Conservation (phyloP, 306 rosid species). For the Neltuma alba region DNA sequence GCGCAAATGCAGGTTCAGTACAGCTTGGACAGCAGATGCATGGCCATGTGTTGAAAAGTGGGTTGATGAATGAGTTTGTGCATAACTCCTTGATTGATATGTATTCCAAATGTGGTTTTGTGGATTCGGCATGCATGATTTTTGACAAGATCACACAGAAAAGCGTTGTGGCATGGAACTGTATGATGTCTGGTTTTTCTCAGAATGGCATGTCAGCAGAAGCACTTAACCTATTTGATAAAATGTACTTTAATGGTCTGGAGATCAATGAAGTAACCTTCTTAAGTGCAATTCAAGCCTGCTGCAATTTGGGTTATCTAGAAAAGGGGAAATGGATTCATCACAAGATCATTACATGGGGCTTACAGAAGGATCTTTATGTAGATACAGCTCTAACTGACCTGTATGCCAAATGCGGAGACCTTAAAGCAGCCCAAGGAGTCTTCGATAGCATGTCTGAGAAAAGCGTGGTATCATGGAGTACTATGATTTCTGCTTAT, state of each 20-base stretch:
- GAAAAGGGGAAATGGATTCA: slow-evolving; percentile 94
- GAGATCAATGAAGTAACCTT: slow-evolving; percentile 73
- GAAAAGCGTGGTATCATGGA: slow-evolving; percentile 87
- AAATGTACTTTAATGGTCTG: slow-evolving; percentile 55
- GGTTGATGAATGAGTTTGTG: slow-evolving; percentile 70
- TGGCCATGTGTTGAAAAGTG: slow-evolving; percentile 66
- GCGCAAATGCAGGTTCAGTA: slow-evolving; percentile 62
- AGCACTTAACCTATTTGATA: slow-evolving; percentile 76
- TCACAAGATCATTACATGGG: slow-evolving; percentile 68
- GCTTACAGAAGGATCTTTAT: slow-evolving; percentile 54
- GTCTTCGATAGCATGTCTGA: slow-evolving; percentile 67
- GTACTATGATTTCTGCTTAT: slow-evolving; percentile 80
- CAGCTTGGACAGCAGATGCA: slow-evolving; percentile 79
- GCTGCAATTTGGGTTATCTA: slow-evolving; percentile 75
- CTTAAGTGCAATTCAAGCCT: slow-evolving; percentile 86
- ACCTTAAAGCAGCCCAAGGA: slow-evolving; percentile 59
- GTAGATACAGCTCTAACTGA: slow-evolving; percentile 72
- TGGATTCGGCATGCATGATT: slow-evolving; percentile 59
- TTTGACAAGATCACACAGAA: slow-evolving; percentile 47
- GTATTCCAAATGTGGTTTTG: slow-evolving; percentile 85
- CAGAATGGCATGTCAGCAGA: slow-evolving; percentile 70
- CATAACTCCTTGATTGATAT: slow-evolving; percentile 78
- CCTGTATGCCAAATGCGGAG: slow-evolving; percentile 92
- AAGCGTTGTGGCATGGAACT: slow-evolving; percentile 82
- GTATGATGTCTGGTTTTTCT: slow-evolving; percentile 81